Percentiles rank a stretch among this genome's conserved stretches.
phyloP scores from a whole-genome alignment of 805 yeast genomes.

The Starmerella stigmatis region DNA sequence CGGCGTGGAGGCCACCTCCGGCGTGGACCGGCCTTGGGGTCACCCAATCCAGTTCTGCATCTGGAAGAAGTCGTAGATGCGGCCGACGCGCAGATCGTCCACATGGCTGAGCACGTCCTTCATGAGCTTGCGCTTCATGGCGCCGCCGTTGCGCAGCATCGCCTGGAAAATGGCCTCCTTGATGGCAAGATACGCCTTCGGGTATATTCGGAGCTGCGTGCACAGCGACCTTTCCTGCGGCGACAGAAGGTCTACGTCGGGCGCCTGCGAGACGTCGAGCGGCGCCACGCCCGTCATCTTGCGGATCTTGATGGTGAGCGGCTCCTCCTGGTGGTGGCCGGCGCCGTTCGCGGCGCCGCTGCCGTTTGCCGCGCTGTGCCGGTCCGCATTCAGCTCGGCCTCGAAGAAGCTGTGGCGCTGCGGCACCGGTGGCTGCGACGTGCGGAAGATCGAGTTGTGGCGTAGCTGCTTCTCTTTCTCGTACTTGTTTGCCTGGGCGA shows the following conservation, averaged over 20 bases:
- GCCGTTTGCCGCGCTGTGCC: constrained; percentile 7
- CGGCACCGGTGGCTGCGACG: constrained; percentile 19
- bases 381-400: constrained; percentile 12
- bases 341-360: constrained; percentile 9
- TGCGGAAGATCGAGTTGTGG: constrained; percentile 36
- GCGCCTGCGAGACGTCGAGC: constrained; percentile 43
- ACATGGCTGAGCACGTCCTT: constrained; percentile 63
- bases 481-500: constrained; percentile 73
- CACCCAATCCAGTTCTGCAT: constrained; percentile 69
- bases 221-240: constrained; percentile 85
- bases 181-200: constrained; percentile 88
- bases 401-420: constrained; percentile 20
- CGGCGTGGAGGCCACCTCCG: too few species aligned
- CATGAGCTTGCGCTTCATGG: constrained; percentile 72
- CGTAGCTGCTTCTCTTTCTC: constrained; percentile 79
- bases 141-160: constrained; percentile 73
- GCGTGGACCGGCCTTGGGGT: too few species aligned
- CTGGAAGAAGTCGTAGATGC: constrained; percentile 85
- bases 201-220: constrained; percentile 68
- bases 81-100: constrained; percentile 76
- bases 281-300: constrained; percentile 29
- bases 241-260: constrained; percentile 72
- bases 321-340: constrained; percentile 15
- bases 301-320: constrained; percentile 25
- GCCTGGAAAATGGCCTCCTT: constrained; percentile 84